These are phyloP conservation scores for Phytophthora hibernalis DNA, from an alignment of 352 stramenopile species.

Conservation along the genomic window DNA sequence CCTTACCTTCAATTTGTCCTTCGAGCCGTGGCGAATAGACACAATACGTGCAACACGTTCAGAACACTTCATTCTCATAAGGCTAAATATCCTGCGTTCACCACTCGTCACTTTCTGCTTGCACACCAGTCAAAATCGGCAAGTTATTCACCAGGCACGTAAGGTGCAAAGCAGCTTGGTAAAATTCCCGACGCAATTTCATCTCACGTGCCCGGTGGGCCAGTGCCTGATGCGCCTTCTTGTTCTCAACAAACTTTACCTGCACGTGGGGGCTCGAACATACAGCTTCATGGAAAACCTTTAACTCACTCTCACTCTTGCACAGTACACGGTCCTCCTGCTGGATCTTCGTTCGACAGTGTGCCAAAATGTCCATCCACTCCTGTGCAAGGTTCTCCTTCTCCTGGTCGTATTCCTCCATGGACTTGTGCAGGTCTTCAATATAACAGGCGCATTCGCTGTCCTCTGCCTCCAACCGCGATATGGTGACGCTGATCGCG, in stretches of 20 bases:
- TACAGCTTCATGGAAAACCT: not conserved
- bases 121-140: not conserved
- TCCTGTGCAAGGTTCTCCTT: constrained; percentile 9
- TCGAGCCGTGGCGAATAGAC: constrained; percentile 22
- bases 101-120: constrained; percentile 1
- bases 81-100: no score
- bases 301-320: not conserved
- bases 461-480: constrained; percentile 13
- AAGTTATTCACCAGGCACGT: not conserved
- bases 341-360: constrained; percentile 5
- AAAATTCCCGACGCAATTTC: constrained; percentile 19
- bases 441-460: constrained; percentile 4
- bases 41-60: constrained; percentile 8
- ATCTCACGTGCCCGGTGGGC: constrained; percentile 8
- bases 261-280: not conserved
- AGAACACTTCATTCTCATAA: not conserved
- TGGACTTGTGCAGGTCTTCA: not conserved
- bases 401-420: not conserved
- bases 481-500: constrained; percentile 12
- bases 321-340: not conserved
- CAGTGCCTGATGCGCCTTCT: not conserved
- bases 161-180: not conserved
- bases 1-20: constrained; percentile 14
- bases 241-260: not conserved
- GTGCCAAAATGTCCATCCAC: constrained; percentile 5